Percentiles rank a stretch among this genome's conserved stretches.
Conservation (phyloP, 2,329 filamentous ascomycete species). For the Ceratocystis eucalypticola region DNA sequence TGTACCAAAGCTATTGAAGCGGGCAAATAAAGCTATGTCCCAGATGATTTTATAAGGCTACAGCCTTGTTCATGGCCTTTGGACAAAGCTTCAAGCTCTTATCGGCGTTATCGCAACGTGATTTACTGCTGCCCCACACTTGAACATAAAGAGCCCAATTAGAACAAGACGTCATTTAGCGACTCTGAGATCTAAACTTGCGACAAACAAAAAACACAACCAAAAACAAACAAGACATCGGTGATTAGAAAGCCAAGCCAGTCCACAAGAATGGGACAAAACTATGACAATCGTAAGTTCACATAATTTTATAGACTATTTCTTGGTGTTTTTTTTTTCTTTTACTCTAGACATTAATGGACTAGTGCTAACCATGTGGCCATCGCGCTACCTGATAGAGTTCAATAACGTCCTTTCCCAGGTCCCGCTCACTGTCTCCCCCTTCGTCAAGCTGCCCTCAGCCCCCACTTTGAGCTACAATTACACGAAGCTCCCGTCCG, state of each 20-base stretch:
- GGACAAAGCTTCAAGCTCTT: slow-evolving; percentile 1
- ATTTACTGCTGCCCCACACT: slow-evolving; percentile 1
- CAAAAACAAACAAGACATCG: neutral
- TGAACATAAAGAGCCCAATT: neutral
- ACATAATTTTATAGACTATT: neutral
- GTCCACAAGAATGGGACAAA: slow-evolving; percentile 7
- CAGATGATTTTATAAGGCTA: slow-evolving; percentile 11
- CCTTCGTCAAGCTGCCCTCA: slow-evolving; percentile 80
- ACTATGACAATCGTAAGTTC: slow-evolving; percentile 26
- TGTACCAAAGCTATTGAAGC: neutral
- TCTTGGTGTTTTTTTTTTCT: neutral
- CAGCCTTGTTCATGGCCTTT: slow-evolving; percentile 9
- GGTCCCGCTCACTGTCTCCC: slow-evolving; percentile 83
- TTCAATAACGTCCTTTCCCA: slow-evolving; percentile 83
- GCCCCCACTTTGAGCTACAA: slow-evolving; percentile 89
- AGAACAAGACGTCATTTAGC: slow-evolving; percentile 15
- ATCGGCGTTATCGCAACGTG: slow-evolving; percentile 22
- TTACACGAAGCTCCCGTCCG: slow-evolving; percentile 79
- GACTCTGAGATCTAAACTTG: neutral
- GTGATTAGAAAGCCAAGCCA: neutral
- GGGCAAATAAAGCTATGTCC: neutral
- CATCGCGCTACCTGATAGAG: slow-evolving; percentile 32
- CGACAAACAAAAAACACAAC: neutral
- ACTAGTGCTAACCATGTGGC: neutral
- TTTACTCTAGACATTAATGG: neutral